Conservation (phyloP, 805 yeast genomes). For the Saturnispora kantuleensis region DNA sequence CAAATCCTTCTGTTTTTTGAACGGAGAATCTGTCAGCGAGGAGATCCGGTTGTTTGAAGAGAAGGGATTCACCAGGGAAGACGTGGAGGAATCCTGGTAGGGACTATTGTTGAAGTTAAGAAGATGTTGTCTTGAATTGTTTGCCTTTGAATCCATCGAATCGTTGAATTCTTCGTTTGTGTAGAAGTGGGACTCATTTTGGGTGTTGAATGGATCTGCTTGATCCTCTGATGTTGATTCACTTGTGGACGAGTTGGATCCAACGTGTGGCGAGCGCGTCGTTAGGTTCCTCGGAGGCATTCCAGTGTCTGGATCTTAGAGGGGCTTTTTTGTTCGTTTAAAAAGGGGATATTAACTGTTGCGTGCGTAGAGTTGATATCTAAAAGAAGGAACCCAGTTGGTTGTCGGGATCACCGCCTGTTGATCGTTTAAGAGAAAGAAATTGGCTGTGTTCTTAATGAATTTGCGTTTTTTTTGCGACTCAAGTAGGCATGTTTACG, state of each 20-base stretch:
- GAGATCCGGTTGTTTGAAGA: constrained; percentile 20
- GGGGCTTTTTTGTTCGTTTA: neutral
- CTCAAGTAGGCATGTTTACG: too few species aligned
- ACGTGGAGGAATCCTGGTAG: constrained; percentile 21
- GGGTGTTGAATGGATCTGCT: constrained; percentile 21
- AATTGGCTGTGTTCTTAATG: neutral
- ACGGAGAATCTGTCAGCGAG: constrained; percentile 1
- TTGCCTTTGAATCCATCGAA: constrained; percentile 4
- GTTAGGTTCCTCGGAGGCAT: constrained; percentile 29
- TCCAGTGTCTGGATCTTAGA: neutral
- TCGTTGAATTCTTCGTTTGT: too few species aligned
- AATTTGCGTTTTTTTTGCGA: neutral
- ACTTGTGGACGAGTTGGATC: constrained; percentile 18
- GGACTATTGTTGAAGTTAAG: constrained; percentile 16
- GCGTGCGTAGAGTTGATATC: too few species aligned
- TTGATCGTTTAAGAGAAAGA: too few species aligned
- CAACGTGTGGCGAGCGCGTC: constrained; percentile 26
- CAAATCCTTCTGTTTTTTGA: constrained; percentile 35
- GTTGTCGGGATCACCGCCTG: too few species aligned
- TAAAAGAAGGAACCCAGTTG: too few species aligned
- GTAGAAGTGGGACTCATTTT: constrained; percentile 9
- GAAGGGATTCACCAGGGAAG: constrained; percentile 23
- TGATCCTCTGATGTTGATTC: constrained; percentile 13
- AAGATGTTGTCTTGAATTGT: constrained; percentile 17
- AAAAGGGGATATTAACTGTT: too few species aligned